These are phyloP conservation scores for Penicillium silybi DNA, from an alignment of 495 filamentous ascomycete genomes.

Conservation along the genomic window DNA sequence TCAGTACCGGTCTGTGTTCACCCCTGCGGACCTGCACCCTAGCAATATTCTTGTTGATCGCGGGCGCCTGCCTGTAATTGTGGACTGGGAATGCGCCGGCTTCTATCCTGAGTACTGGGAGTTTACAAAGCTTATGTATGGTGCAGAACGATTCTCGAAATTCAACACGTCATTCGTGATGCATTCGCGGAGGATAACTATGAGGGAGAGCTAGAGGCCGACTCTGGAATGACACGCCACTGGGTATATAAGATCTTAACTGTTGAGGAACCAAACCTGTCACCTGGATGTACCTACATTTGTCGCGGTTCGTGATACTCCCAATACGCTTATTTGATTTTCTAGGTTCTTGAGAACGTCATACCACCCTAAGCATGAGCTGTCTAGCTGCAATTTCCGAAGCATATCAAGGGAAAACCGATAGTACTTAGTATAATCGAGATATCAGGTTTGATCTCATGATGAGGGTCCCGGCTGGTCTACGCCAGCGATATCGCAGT, in stretches of 20 bases:
- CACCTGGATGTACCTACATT: too few relatives aligned
- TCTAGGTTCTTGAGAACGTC: too few relatives aligned
- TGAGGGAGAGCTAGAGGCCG: conserved; percentile 12
- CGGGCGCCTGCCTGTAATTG: conserved; percentile 21
- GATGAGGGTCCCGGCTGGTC: too few relatives aligned
- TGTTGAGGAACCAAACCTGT: too few relatives aligned
- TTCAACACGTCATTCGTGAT: conserved; percentile 6
- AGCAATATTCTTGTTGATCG: conserved; percentile 25
- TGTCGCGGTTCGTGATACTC: too few relatives aligned
- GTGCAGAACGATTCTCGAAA: conserved; percentile 1
- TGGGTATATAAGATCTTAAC: neutral
- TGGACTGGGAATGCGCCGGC: conserved; percentile 34
- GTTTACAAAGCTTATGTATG: conserved; percentile 26
- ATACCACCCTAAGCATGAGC: too few relatives aligned
- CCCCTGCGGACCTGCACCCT: conserved; percentile 24
- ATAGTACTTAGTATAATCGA: too few relatives aligned
- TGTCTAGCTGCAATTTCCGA: too few relatives aligned
- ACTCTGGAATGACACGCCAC: conserved; percentile 9
- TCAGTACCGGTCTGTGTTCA: conserved; percentile 17
- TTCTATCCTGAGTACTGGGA: conserved; percentile 35
- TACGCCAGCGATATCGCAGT: too few relatives aligned
- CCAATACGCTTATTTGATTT: too few relatives aligned
- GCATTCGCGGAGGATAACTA: conserved; percentile 9
- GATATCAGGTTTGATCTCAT: too few relatives aligned
- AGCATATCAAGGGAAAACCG: too few relatives aligned